Conservation (phyloP, 345 rosid species). For the Lepidium africanum region DNA sequence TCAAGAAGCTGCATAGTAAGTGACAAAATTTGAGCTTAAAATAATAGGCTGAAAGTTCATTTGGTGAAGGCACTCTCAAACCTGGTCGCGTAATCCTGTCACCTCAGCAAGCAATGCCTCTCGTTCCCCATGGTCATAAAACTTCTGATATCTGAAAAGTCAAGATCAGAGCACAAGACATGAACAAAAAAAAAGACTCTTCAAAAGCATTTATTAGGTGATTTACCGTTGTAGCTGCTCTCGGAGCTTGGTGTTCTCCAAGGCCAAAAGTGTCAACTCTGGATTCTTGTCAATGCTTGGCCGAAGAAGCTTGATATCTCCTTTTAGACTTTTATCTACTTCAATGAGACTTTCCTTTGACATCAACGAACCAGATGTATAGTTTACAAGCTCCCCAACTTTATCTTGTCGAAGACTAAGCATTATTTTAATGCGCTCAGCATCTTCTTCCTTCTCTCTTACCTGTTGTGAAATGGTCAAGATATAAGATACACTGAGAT, state of each 20-base stretch:
- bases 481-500: conserved; percentile 12
- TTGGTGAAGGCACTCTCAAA: conserved; percentile 24
- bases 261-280: conserved; percentile 47
- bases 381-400: conserved; percentile 48
- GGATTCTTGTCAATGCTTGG: conserved; percentile 52
- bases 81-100: conserved; percentile 73
- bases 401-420: conserved; percentile 58
- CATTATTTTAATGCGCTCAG: conserved; percentile 42
- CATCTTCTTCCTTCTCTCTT: conserved; percentile 53
- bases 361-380: conserved; percentile 40
- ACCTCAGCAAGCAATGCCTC: conserved; percentile 56
- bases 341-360: conserved; percentile 47
- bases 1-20: conserved; percentile 43
- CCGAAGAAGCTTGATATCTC: conserved; percentile 59
- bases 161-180: conserved; percentile 4
- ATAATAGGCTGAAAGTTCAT: not conserved
- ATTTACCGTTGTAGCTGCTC: conserved; percentile 68
- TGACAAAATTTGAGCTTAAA: not conserved
- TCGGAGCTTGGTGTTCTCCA: conserved; percentile 58
- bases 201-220: conserved; percentile 12
- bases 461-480: conserved; percentile 45
- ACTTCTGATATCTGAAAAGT: conserved; percentile 53
- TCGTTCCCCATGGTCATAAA: conserved; percentile 66
- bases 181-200: not conserved
- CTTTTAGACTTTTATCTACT: conserved; percentile 54